Percentiles rank a stretch among this genome's conserved stretches.
Evolutionary conservation across 768 basidiomycete genomes (phyloP).

Genomic region (Royoungia palumana): DNA sequence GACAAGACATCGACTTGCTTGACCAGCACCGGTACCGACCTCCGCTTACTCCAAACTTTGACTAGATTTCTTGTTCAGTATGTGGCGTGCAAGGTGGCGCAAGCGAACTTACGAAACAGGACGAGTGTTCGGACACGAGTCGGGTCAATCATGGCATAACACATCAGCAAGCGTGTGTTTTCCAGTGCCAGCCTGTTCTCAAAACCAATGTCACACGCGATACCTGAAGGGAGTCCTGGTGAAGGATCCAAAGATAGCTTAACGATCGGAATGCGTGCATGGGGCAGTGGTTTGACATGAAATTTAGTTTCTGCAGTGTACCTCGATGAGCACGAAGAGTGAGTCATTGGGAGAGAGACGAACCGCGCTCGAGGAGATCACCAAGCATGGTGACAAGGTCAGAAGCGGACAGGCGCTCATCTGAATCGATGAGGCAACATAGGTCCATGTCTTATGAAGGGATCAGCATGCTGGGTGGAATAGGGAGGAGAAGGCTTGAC

Average conservation of each 20-base stretch:
- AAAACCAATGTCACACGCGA: constrained; percentile 98
- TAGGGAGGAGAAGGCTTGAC: constrained; percentile 38
- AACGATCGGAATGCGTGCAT: constrained; percentile 97
- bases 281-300: constrained; percentile 91
- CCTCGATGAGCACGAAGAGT: constrained; percentile 12
- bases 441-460: constrained; percentile 86
- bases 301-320: constrained; percentile 79
- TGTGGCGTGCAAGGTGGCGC: constrained; percentile 5
- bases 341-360: constrained; percentile 32
- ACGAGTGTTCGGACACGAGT: constrained; percentile 91
- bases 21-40: constrained; percentile 41
- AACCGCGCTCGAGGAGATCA: constrained; percentile 89
- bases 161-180: constrained; percentile 93
- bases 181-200: constrained; percentile 96
- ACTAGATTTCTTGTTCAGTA: constrained; percentile 47
- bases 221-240: constrained; percentile 75
- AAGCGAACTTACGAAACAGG: constrained; percentile 78
- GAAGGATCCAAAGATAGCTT: constrained; percentile 92
- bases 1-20: neutral
- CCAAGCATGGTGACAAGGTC: constrained; percentile 95
- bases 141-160: constrained; percentile 96
- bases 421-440: constrained; percentile 91
- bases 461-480: constrained; percentile 8
- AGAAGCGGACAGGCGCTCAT: constrained; percentile 71
- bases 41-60: constrained; percentile 98